These are phyloP conservation scores for Chalciporus sp. DNA, from an alignment of 1,284 basidiomycete genomes.

Conservation along the genomic window DNA sequence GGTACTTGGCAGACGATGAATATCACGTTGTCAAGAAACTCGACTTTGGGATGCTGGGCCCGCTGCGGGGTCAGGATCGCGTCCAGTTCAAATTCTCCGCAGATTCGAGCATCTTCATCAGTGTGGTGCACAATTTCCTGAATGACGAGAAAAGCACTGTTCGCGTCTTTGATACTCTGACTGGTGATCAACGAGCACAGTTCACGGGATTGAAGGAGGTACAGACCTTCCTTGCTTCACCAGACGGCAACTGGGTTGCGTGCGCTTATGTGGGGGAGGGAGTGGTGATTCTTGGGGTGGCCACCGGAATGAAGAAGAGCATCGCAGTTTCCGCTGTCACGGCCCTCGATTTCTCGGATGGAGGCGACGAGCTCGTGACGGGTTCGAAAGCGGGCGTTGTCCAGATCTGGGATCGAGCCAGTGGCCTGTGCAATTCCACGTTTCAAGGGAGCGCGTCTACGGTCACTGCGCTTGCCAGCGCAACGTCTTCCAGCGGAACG, in stretches of 20 bases:
- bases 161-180: slow-evolving; percentile 14
- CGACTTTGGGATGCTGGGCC: slow-evolving; percentile 7
- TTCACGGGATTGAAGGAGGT: slow-evolving; percentile 18
- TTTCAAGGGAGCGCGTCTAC: background rate
- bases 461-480: slow-evolving; percentile 20
- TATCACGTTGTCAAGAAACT: slow-evolving; percentile 13
- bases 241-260: slow-evolving; percentile 13
- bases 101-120: slow-evolving; percentile 13
- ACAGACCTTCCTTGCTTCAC: slow-evolving; percentile 8
- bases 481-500: background rate
- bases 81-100: slow-evolving; percentile 18
- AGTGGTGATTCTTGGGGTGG: slow-evolving; percentile 16
- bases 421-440: slow-evolving; percentile 17
- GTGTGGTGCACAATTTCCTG: background rate
- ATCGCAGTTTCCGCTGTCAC: background rate
- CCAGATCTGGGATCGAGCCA: slow-evolving; percentile 18
- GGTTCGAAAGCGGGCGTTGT: slow-evolving; percentile 18
- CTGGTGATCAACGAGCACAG: slow-evolving; percentile 10
- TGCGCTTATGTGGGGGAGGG: slow-evolving; percentile 11
- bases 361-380: slow-evolving; percentile 14
- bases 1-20: slow-evolving; percentile 15
- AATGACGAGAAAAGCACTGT: slow-evolving; percentile 12
- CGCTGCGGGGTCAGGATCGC: background rate
- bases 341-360: slow-evolving; percentile 13
- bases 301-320: background rate